Percentiles rank a stretch among this genome's conserved stretches.
phyloP scores from a whole-genome alignment of 2,329 filamentous ascomycete genomes.

The Cyclaneusma minus region DNA sequence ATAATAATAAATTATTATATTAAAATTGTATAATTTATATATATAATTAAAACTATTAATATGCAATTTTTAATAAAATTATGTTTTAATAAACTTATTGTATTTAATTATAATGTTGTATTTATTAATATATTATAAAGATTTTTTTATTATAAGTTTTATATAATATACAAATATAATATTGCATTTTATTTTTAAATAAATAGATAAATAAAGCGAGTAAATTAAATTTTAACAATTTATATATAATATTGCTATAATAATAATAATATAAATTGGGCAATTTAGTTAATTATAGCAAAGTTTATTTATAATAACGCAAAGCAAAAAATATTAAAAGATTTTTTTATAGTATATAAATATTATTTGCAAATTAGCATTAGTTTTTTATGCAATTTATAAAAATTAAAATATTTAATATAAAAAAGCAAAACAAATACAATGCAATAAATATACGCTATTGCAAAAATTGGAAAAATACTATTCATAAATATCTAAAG shows the following conservation, averaged over 20 bases:
- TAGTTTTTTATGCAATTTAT: background rate
- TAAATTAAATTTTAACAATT: constrained; percentile 3
- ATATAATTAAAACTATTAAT: constrained; percentile 1
- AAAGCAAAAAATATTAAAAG: constrained; percentile 1
- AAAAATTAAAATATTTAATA: constrained; percentile 1
- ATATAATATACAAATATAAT: too few species aligned
- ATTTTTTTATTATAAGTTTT: constrained; percentile 1
- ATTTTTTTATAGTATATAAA: constrained; percentile 1
- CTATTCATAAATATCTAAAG: too few species aligned
- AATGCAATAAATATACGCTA: too few species aligned
- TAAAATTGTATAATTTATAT: constrained; percentile 1
- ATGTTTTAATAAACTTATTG: constrained; percentile 2
- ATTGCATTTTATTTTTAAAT: constrained; percentile 2
- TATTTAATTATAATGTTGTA: constrained; percentile 3
- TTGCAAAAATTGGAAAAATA: too few species aligned
- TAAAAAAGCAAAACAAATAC: too few species aligned
- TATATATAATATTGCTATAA: constrained; percentile 2
- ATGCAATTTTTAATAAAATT: constrained; percentile 1
- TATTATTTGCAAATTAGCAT: constrained; percentile 1
- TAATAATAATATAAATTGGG: constrained; percentile 1
- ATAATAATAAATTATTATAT: constrained; percentile 3
- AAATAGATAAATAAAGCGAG: constrained; percentile 1
- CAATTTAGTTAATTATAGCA: background rate
- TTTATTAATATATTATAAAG: constrained; percentile 1
- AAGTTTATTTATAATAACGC: background rate